Conservation (phyloP, 805 yeast genomes). For the Kodamaea hsintzibuensis region DNA sequence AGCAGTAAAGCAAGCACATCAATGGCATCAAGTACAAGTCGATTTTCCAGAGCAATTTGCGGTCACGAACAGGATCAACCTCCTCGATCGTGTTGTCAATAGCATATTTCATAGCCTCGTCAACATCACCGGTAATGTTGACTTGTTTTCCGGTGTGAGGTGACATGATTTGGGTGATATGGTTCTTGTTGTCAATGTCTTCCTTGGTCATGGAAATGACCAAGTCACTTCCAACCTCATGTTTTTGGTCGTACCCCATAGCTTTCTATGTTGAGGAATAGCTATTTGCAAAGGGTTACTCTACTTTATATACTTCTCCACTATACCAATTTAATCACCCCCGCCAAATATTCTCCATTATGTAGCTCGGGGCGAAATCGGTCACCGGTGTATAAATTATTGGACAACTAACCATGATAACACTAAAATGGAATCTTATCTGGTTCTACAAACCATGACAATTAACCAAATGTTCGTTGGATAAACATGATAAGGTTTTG, state of each 20-base stretch:
- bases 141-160: slow-evolving; percentile 21
- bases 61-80: slow-evolving; percentile 25
- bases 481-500: neutral
- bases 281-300: neutral
- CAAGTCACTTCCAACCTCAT: neutral
- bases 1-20: slow-evolving; percentile 48
- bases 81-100: slow-evolving; percentile 17
- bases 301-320: neutral
- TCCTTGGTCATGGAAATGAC: slow-evolving; percentile 2
- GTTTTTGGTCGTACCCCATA: neutral
- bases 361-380: neutral
- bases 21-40: slow-evolving; percentile 53
- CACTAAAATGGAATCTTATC: neutral
- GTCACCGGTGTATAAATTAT: neutral
- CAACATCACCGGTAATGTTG: slow-evolving; percentile 39
- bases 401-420: neutral
- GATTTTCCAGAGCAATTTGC: slow-evolving; percentile 47
- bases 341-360: neutral
- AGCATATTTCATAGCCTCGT: slow-evolving; percentile 47
- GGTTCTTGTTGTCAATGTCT: slow-evolving; percentile 11
- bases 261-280: neutral
- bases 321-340: neutral
- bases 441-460: neutral
- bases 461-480: neutral
- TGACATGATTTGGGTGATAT: slow-evolving; percentile 19